Evolutionary conservation across 2,329 filamentous ascomycete species (phyloP), one percentile per base, ranked within the genome.

Genomic region (Cladobotryum mycophilum): DNA sequence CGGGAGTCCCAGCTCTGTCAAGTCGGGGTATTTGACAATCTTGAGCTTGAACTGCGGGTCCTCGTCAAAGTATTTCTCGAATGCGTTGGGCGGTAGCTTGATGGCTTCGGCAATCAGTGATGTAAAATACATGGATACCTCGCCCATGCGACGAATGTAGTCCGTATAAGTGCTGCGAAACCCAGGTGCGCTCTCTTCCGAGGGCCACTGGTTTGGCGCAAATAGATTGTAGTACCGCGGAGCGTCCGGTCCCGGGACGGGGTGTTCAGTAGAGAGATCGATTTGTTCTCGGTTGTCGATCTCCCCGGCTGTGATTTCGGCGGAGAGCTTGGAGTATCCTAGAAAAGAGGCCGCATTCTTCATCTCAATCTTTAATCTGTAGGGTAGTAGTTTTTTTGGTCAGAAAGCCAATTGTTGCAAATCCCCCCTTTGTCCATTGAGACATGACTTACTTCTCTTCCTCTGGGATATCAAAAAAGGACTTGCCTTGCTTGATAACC

Each of bases 221-320:
- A 88, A 76, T 14, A 95, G 78, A 66, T 92, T 88, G 64, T 88
- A 75, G 66, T 91, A 87, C 1, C 80, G 70, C 1, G 89, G 89
- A 33, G 83, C 81, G 20, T 70, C 71, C 0, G 83, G 74, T 1
- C 68, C 69, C 0, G 86, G 88, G 1, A 85, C 45, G 0, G 83
- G 74, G 60, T 93, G 88, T 47, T 88, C 83, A 0, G 89, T 95
- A 0, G 87, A 89, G 47, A 95, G 78, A 67, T 95, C 89, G 55
- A 95, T 85, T 65, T 95, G 89, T 66, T 95, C 89, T 47, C 89
- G 79, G 73, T 90, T 86, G 69, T 95, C 89, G 59, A 81, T 77
- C 45, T 80, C 78, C 57, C 85, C 82, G 17, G 87, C 88, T 4
- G 89, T 95, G 61, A 85, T 77, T 64, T 86, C 84, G 55, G 82